phyloP scores from a whole-genome alignment of 2,329 filamentous ascomycete genomes.

The Chlorencoelia australis region DNA sequence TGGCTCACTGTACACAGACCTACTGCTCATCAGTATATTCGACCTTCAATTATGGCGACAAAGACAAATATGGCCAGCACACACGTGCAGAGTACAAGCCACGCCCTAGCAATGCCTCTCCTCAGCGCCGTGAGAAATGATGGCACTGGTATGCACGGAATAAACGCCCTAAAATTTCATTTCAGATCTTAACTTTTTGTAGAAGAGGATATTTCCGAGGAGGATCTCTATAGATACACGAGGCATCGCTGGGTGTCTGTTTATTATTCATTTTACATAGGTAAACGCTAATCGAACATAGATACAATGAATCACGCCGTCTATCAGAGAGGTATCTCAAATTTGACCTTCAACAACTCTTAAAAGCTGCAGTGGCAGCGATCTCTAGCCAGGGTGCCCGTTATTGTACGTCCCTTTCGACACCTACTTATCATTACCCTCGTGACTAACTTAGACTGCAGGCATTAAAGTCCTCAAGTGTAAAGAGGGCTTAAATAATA shows the following conservation, averaged over 20 bases:
- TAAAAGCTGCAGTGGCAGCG: conserved; percentile 4
- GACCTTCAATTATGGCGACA: conserved; percentile 2
- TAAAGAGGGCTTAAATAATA: conserved; percentile 22
- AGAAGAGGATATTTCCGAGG: conserved; percentile 5
- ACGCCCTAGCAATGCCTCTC: conserved; percentile 3
- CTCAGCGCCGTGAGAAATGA: conserved; percentile 4
- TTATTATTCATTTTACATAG: conserved; percentile 1
- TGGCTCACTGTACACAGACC: conserved; percentile 2
- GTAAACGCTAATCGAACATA: neutral
- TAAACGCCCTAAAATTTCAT: conserved; percentile 1
- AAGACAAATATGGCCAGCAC: neutral
- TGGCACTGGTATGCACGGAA: conserved; percentile 3
- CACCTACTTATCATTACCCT: conserved; percentile 1
- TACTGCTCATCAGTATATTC: conserved; percentile 4
- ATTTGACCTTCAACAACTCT: conserved; percentile 6
- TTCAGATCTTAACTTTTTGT: neutral
- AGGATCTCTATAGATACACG: conserved; percentile 5
- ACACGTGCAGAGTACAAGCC: conserved; percentile 4
- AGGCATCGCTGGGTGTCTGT: conserved; percentile 9
- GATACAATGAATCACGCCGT: conserved; percentile 5
- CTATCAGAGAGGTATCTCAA: conserved; percentile 6
- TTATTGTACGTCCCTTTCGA: conserved; percentile 2
- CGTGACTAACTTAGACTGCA: conserved; percentile 4
- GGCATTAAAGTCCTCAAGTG: conserved; percentile 14
- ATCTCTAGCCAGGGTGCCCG: conserved; percentile 1